A percentile compares a stretch with the other conserved stretches of the same genome.
Conservation (phyloP, 176 grass and related monocot species). For the Poa annua region DNA sequence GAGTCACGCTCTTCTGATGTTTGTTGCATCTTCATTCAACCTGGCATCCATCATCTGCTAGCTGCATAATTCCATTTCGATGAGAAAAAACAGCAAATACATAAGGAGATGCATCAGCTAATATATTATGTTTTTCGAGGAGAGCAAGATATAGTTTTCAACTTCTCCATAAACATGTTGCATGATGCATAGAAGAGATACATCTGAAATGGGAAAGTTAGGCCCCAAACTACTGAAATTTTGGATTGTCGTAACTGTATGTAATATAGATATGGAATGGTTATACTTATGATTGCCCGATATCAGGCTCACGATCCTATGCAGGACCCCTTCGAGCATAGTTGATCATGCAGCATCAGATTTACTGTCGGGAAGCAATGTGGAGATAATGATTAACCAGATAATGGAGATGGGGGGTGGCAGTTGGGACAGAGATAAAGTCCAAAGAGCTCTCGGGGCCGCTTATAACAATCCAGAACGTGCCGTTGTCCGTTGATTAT, state of each 20-base stretch:
- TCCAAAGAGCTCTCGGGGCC: slow-evolving; percentile 74
- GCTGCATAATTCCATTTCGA: neutral
- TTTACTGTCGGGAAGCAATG: slow-evolving; percentile 61
- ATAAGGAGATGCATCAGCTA: too few species aligned
- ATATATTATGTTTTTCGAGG: too few species aligned
- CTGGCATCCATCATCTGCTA: slow-evolving; percentile 6
- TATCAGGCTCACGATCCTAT: neutral
- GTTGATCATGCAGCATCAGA: slow-evolving; percentile 72
- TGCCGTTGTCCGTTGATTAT: too few species aligned
- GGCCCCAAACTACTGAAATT: neutral
- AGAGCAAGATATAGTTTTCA: too few species aligned
- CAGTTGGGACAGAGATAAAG: slow-evolving; percentile 85
- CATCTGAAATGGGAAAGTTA: neutral
- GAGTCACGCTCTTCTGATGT: neutral
- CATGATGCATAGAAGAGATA: too few species aligned
- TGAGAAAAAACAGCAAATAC: neutral
- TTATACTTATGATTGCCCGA: neutral
- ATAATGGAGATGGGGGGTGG: slow-evolving; percentile 98
- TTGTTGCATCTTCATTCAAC: slow-evolving; percentile 22
- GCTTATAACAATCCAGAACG: slow-evolving; percentile 98
- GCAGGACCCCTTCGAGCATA: slow-evolving; percentile 40
- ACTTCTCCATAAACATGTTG: too few species aligned
- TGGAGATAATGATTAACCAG: slow-evolving; percentile 72
- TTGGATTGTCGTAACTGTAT: neutral
- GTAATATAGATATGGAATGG: neutral